These are phyloP conservation scores for Tothia fuscella DNA, from an alignment of 2,329 filamentous ascomycete species.

Conservation along the genomic window DNA sequence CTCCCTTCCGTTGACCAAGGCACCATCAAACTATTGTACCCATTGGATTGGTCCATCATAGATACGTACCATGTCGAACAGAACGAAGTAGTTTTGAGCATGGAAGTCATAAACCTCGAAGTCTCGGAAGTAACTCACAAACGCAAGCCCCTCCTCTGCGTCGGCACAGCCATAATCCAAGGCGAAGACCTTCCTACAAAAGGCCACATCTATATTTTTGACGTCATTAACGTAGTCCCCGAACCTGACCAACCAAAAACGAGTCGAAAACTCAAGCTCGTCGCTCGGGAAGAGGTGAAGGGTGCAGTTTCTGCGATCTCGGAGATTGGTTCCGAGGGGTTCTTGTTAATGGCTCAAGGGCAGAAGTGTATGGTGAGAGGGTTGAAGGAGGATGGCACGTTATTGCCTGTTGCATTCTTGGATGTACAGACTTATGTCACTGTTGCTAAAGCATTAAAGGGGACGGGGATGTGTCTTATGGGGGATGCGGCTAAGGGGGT, in stretches of 20 bases:
- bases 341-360: slow-evolving; percentile 81
- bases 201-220: slow-evolving; percentile 80
- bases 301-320: slow-evolving; percentile 82
- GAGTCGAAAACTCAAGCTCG: slow-evolving; percentile 69
- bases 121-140: slow-evolving; percentile 85
- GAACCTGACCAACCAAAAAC: slow-evolving; percentile 78
- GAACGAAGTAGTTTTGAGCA: slow-evolving; percentile 65
- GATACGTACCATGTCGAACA: slow-evolving; percentile 49
- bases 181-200: slow-evolving; percentile 84
- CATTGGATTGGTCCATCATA: slow-evolving; percentile 64
- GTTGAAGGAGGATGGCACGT: slow-evolving; percentile 84
- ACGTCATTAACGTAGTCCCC: slow-evolving; percentile 83
- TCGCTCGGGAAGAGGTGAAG: slow-evolving; percentile 83
- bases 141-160: slow-evolving; percentile 65
- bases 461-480: slow-evolving; percentile 76
- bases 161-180: slow-evolving; percentile 75
- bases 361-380: slow-evolving; percentile 97
- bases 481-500: slow-evolving; percentile 86
- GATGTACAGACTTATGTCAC: slow-evolving; percentile 94
- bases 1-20: slow-evolving; percentile 60
- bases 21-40: slow-evolving; percentile 65
- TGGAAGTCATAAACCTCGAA: slow-evolving; percentile 76
- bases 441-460: slow-evolving; percentile 68
- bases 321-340: slow-evolving; percentile 74
- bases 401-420: slow-evolving; percentile 91